Evolutionary conservation across 805 yeast genomes (phyloP).

Genomic region (Suhomyces xylopsoci): DNA sequence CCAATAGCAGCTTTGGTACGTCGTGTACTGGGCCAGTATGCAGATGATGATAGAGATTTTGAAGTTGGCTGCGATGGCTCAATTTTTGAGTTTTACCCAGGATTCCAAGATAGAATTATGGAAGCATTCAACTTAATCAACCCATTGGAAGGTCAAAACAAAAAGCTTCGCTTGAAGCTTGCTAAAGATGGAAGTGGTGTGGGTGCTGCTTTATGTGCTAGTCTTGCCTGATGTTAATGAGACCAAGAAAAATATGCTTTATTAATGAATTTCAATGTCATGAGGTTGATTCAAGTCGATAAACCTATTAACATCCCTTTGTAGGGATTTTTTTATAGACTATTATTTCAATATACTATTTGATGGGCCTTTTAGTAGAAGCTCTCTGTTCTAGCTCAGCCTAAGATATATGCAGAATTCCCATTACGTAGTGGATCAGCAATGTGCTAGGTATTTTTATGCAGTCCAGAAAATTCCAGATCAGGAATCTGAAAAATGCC

Average conservation of each 20-base stretch:
- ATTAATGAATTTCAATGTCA: not conserved
- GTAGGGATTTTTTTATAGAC: not conserved
- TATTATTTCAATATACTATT: not conserved
- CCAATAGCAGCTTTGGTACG: conserved; percentile 84
- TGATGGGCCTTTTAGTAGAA: not conserved
- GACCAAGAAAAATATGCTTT: not conserved
- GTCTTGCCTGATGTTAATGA: conserved; percentile 17
- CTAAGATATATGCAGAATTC: not conserved
- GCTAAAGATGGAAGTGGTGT: conserved; percentile 97
- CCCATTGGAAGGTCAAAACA: conserved; percentile 70
- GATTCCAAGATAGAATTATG: conserved; percentile 74
- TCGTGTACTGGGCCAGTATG: conserved; percentile 59
- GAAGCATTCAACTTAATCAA: conserved; percentile 71
- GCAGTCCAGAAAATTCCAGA: not conserved
- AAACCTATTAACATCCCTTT: not conserved
- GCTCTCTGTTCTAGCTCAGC: not conserved
- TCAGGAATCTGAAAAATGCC: not conserved
- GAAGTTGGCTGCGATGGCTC: conserved; percentile 97
- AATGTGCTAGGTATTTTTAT: not conserved
- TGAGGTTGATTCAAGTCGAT: not conserved
- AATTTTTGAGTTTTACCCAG: conserved; percentile 90
- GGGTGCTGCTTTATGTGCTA: conserved; percentile 94
- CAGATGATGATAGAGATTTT: conserved; percentile 54
- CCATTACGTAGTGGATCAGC: not conserved
- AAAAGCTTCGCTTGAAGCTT: conserved; percentile 70